Evolutionary conservation across 1,284 basidiomycete species (phyloP).

Genomic region (Apiotrichum brassicae): DNA sequence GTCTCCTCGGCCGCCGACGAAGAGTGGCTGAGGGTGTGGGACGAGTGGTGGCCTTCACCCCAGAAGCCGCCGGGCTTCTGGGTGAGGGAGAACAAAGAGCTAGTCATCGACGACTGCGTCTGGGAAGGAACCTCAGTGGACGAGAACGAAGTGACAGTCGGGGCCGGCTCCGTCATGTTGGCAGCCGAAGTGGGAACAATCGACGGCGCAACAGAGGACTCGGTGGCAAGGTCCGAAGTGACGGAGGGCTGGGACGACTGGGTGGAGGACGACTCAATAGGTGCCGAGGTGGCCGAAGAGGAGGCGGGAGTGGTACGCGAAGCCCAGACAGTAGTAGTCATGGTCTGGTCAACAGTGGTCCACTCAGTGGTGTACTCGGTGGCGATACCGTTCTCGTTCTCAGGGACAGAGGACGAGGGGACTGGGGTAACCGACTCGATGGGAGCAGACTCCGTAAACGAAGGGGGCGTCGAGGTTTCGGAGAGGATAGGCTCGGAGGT

Average conservation of each 20-base stretch:
- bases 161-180: neutral
- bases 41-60: too few relatives aligned
- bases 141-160: slow-evolving; percentile 1
- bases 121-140: neutral
- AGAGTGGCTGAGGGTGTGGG: too few relatives aligned
- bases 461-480: neutral
- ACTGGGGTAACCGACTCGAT: neutral
- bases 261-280: neutral
- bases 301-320: slow-evolving; percentile 4
- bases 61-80: too few relatives aligned
- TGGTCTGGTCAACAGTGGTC: slow-evolving; percentile 32
- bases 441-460: neutral
- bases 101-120: too few relatives aligned
- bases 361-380: slow-evolving; percentile 32
- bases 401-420: slow-evolving; percentile 12
- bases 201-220: slow-evolving; percentile 2
- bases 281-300: neutral
- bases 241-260: neutral
- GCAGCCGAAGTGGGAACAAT: slow-evolving; percentile 1
- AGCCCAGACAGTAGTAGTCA: slow-evolving; percentile 10
- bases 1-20: too few relatives aligned
- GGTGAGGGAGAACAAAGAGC: too few relatives aligned
- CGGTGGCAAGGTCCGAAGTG: neutral
- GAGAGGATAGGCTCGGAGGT: too few relatives aligned
- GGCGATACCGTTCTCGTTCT: slow-evolving; percentile 34